Evolutionary conservation across 176 grass and related monocot species (phyloP).

Genomic region (maize (Zea mays)): Zm-B73-REFERENCE-NAM-5.0 NC_050098.1:99034001-99034500

Average conservation of each 20-base stretch:
- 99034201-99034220: slow-evolving; percentile 12
- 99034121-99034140: background rate
- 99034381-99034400: slow-evolving; percentile 16
- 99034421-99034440: background rate
- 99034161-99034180: background rate
- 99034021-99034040: too few relatives aligned
- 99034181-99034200: background rate
- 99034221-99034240: background rate
- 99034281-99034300: background rate
- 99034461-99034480: background rate
- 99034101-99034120: background rate
- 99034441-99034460: slow-evolving; percentile 1
- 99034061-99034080: background rate
- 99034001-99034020: too few relatives aligned
- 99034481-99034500: background rate
- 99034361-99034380: background rate
- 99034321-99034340: background rate
- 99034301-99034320: background rate
- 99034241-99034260: background rate
- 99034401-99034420: background rate
- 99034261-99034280: background rate
- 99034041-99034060: too few relatives aligned
- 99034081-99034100: background rate
- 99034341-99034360: background rate
- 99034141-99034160: slow-evolving; percentile 6